These are phyloP conservation scores for Hygrophoropsis aurantiaca DNA, from an alignment of 768 basidiomycete genomes.

Conservation along the genomic window DNA sequence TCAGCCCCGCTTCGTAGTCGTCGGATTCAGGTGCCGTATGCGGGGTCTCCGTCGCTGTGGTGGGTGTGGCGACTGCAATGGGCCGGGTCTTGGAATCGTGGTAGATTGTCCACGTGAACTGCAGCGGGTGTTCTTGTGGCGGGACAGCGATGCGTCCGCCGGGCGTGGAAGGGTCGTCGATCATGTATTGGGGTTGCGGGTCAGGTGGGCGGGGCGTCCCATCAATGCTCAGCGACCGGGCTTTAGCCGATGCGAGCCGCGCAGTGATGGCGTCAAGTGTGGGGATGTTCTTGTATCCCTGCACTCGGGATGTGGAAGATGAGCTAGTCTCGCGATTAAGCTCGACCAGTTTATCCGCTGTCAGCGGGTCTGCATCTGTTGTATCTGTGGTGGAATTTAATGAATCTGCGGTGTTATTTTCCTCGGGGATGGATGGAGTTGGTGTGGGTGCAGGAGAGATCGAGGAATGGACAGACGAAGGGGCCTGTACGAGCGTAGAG, in stretches of 20 bases:
- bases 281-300: constrained; percentile 87
- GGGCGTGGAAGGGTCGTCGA: constrained; percentile 82
- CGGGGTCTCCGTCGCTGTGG: constrained; percentile 10
- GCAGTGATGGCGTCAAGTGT: constrained; percentile 84
- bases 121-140: constrained; percentile 78
- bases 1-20: constrained; percentile 84
- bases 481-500: constrained; percentile 65
- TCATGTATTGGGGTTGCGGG: constrained; percentile 71
- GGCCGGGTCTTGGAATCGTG: constrained; percentile 80
- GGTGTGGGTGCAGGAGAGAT: constrained; percentile 56
- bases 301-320: constrained; percentile 28
- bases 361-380: constrained; percentile 47
- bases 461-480: constrained; percentile 58
- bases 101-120: constrained; percentile 86
- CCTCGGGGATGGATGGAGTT: constrained; percentile 39
- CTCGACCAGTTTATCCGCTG: constrained; percentile 64
- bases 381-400: too few species aligned
- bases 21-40: constrained; percentile 58
- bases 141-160: constrained; percentile 65
- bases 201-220: constrained; percentile 72
- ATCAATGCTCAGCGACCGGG: constrained; percentile 57
- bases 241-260: constrained; percentile 70
- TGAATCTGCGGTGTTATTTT: too few species aligned
- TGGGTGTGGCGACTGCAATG: not conserved
- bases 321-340: constrained; percentile 53